Evolutionary conservation across 345 rosid genomes (phyloP).

Genomic region (Lepidium didymum): DNA sequence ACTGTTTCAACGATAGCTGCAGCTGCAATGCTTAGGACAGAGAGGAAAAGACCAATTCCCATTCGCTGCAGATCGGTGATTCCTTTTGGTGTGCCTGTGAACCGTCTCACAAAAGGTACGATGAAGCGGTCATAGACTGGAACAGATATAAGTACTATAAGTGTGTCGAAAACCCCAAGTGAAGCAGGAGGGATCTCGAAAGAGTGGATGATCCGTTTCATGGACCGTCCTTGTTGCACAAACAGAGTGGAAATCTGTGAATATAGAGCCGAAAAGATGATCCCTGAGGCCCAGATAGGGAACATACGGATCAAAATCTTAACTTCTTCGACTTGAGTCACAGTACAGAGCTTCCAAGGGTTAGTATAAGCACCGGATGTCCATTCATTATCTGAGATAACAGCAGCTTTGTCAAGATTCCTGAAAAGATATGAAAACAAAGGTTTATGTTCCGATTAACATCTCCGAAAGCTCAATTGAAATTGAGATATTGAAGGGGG

Average conservation of each 20-base stretch:
- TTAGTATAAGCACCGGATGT: constrained; percentile 36
- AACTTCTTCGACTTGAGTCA: constrained; percentile 84
- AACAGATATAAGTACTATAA: constrained; percentile 65
- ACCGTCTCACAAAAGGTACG: constrained; percentile 61
- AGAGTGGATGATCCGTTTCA: constrained; percentile 56
- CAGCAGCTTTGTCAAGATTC: constrained; percentile 77
- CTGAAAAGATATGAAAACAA: constrained; percentile 25
- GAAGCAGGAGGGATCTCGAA: constrained; percentile 79
- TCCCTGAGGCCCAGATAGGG: constrained; percentile 87
- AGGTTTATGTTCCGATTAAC: not conserved
- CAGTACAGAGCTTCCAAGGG: constrained; percentile 67
- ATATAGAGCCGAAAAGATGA: constrained; percentile 52
- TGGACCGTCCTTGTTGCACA: constrained; percentile 78
- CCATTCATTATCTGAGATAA: constrained; percentile 44
- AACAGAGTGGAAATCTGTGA: constrained; percentile 75
- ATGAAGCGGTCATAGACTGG: constrained; percentile 61
- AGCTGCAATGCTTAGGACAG: constrained; percentile 52
- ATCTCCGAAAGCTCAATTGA: not conserved
- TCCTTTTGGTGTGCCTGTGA: constrained; percentile 70
- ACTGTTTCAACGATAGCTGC: constrained; percentile 67
- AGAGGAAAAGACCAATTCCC: constrained; percentile 75
- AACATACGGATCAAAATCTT: constrained; percentile 81
- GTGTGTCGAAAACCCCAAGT: constrained; percentile 52
- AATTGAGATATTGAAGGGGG: not conserved
- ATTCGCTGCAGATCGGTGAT: constrained; percentile 77